phyloP scores from a whole-genome alignment of 768 basidiomycete genomes.

The Leccinum subtestaceum region DNA sequence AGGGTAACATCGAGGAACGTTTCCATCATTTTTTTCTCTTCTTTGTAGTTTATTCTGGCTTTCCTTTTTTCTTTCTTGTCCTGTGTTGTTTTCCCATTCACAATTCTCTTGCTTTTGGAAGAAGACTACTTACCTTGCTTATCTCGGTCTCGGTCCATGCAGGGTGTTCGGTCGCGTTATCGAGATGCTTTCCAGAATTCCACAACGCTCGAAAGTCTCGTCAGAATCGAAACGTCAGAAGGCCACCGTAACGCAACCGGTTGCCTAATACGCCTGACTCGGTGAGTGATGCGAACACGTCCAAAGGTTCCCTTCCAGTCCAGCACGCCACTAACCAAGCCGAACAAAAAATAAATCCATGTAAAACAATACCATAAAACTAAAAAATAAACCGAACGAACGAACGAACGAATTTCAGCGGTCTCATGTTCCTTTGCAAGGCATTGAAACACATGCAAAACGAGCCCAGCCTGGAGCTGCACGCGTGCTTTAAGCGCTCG shows the following conservation, averaged over 20 bases:
- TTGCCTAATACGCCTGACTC: slow-evolving; percentile 62
- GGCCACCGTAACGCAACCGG: slow-evolving; percentile 49
- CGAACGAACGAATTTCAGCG: slow-evolving; percentile 38
- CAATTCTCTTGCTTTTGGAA: slow-evolving; percentile 11
- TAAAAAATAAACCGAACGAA: background rate
- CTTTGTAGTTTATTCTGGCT: background rate
- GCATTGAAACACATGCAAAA: slow-evolving; percentile 65
- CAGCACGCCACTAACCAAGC: slow-evolving; percentile 1
- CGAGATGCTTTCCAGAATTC: slow-evolving; percentile 42
- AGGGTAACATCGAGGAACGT: slow-evolving; percentile 61
- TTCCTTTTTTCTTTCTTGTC: background rate
- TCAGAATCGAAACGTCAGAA: slow-evolving; percentile 47
- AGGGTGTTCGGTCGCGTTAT: slow-evolving; percentile 67
- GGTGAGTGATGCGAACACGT: slow-evolving; percentile 42
- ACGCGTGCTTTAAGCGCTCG: slow-evolving; percentile 66
- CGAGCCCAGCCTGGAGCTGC: slow-evolving; percentile 51
- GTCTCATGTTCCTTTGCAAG: slow-evolving; percentile 63
- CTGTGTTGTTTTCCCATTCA: slow-evolving; percentile 8
- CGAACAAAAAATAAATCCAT: slow-evolving; percentile 4
- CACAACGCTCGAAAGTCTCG: slow-evolving; percentile 59
- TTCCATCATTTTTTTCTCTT: background rate
- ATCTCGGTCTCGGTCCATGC: slow-evolving; percentile 11
- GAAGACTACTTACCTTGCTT: slow-evolving; percentile 1
- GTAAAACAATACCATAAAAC: background rate
- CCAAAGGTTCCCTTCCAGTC: background rate